Percentiles rank a stretch among this genome's conserved stretches.
Evolutionary conservation across 2,329 filamentous ascomycete genomes (phyloP).

Genomic region (Grosmannia serpens): DNA sequence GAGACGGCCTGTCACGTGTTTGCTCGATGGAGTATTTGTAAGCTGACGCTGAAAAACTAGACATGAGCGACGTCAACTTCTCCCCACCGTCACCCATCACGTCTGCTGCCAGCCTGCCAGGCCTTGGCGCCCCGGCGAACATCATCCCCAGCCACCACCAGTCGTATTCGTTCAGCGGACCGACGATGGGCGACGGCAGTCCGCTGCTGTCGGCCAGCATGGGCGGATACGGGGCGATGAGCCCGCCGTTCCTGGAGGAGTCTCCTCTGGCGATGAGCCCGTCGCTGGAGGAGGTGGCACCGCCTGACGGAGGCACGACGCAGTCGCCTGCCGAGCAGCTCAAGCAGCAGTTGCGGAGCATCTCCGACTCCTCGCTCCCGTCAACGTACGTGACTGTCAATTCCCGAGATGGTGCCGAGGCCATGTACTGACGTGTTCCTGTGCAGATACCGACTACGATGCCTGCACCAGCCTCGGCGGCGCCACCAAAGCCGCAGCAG

Average conservation of each 20-base stretch:
- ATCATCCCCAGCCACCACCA: slow-evolving; percentile 9
- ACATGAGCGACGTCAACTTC: slow-evolving; percentile 12
- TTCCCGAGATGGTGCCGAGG: neutral
- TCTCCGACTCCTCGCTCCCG: slow-evolving; percentile 16
- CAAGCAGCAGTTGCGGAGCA: slow-evolving; percentile 17
- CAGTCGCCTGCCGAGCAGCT: slow-evolving; percentile 16
- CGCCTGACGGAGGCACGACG: slow-evolving; percentile 8
- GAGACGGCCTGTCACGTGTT: neutral
- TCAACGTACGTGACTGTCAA: slow-evolving; percentile 9
- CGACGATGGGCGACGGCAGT: slow-evolving; percentile 3
- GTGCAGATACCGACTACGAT: slow-evolving; percentile 14
- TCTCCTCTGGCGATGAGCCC: slow-evolving; percentile 13
- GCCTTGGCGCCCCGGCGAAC: slow-evolving; percentile 10
- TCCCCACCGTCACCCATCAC: slow-evolving; percentile 14
- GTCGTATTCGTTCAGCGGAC: slow-evolving; percentile 7
- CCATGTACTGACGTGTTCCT: neutral
- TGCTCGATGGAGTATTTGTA: neutral
- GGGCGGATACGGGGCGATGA: slow-evolving; percentile 9
- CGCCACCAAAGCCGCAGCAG: slow-evolving; percentile 17
- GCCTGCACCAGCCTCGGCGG: slow-evolving; percentile 15
- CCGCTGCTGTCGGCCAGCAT: neutral
- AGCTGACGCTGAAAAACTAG: slow-evolving; percentile 1
- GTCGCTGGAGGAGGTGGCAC: slow-evolving; percentile 1
- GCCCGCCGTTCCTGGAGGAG: slow-evolving; percentile 10
- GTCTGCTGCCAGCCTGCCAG: slow-evolving; percentile 5